These are phyloP conservation scores for Xylaria grammica DNA, from an alignment of 495 filamentous ascomycete species.

Conservation along the genomic window DNA sequence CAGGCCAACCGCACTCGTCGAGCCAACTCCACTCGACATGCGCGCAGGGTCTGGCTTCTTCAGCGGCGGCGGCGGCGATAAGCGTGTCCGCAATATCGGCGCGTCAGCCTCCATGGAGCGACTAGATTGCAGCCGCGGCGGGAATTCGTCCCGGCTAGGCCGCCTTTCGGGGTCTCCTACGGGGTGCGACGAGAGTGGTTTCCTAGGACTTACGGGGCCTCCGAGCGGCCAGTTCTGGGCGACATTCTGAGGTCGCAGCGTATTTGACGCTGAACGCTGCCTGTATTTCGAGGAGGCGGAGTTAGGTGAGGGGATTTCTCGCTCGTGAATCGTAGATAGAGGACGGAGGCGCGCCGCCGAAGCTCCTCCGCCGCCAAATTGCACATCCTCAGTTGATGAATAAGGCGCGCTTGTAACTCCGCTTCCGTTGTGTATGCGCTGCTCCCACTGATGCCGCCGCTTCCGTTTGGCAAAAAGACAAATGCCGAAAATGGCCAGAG, in stretches of 20 bases:
- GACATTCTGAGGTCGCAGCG: constrained; percentile 19
- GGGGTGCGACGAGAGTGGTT: constrained; percentile 28
- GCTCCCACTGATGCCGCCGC: constrained; percentile 8
- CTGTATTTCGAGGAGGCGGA: not conserved
- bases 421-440: not conserved
- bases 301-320: constrained; percentile 11
- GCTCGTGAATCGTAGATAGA: constrained; percentile 31
- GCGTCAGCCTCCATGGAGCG: not conserved
- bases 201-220: constrained; percentile 7
- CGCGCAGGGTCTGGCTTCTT: not conserved
- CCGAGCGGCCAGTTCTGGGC: constrained; percentile 30
- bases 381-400: not conserved
- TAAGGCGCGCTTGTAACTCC: not conserved
- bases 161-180: constrained; percentile 28
- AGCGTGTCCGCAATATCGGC: not conserved
- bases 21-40: not conserved
- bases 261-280: constrained; percentile 10
- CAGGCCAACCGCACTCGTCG: not conserved
- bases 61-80: not conserved
- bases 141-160: not conserved
- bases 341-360: constrained; percentile 17
- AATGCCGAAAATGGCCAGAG: constrained; percentile 13
- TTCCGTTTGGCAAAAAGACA: constrained; percentile 20
- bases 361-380: not conserved
- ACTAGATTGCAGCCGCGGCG: not conserved